Conservation (phyloP, 352 stramenopile genomes). For the Nothophytophthora sp. region DNA sequence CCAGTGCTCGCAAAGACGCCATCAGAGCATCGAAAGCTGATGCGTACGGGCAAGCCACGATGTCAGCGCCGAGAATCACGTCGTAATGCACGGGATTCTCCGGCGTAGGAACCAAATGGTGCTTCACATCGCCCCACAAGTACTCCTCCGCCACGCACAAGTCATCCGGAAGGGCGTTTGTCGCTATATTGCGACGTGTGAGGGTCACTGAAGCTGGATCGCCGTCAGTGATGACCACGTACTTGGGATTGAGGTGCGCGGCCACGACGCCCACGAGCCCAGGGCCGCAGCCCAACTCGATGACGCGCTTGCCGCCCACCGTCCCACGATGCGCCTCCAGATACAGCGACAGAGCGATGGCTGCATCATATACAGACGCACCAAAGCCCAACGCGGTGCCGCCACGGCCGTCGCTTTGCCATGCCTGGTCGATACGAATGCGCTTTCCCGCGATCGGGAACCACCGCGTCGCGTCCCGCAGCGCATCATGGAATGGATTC, state of each 20-base stretch:
- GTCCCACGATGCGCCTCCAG: conserved; percentile 53
- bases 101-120: conserved; percentile 20
- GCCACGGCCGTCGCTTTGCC: conserved; percentile 74
- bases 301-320: conserved; percentile 52
- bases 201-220: conserved; percentile 70
- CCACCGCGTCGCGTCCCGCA: conserved; percentile 59
- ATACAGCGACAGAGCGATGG: conserved; percentile 80
- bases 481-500: conserved; percentile 75
- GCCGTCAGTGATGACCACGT: conserved; percentile 71
- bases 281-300: conserved; percentile 77
- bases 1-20: conserved; percentile 46
- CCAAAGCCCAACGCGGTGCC: conserved; percentile 77
- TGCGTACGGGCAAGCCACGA: conserved; percentile 83
- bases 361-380: conserved; percentile 81
- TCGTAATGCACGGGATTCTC: conserved; percentile 41
- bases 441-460: conserved; percentile 63
- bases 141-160: conserved; percentile 45
- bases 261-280: conserved; percentile 77
- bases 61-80: conserved; percentile 79
- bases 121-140: conserved; percentile 57
- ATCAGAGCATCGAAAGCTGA: conserved; percentile 67
- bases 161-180: conserved; percentile 14
- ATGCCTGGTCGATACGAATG: conserved; percentile 75
- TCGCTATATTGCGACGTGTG: conserved; percentile 53
- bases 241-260: conserved; percentile 41